Base-by-base conservation (phyloP, 2,329 filamentous ascomycete species). In the Sclerotinia glacialis region DNA sequence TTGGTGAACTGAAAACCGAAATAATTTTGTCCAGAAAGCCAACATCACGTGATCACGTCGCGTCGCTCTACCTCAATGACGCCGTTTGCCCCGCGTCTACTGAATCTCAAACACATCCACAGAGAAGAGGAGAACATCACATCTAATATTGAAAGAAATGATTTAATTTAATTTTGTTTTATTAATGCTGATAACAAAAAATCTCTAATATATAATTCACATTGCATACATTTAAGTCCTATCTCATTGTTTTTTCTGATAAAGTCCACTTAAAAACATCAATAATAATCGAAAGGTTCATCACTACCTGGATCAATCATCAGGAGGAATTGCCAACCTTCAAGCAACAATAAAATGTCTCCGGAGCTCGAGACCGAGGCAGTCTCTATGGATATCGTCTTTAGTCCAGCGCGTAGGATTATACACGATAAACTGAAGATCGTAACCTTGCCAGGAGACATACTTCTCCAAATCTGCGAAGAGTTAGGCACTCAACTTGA, bases 381-480 rank as follows among this genome's bases (percentile, higher is more conserved):
- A 34, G 23, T 5, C 40, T 44, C 49, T 28, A 54, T 21, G 14
- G 42, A 21, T 46, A 59, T 18, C 28, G n/a, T 65, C 46, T 44
- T 54, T 4, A 37, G 55, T 34, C 46, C 64, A 40, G 34, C 47
- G 14, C 54, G 26, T 16, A 40, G 31, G 14, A 44, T 52, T 28
- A 53, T 34, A 50, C 18, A 18, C 21, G 37, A 61, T 42, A 40
- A 47, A 42, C 31, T 23, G 11, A 60, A 28, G 18, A 61, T 23
- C 23, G 40, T 74, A 21, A 74, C 83, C 42, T 66, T 75, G 46
- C 72, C 72, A 21, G 56, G 66, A 65, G 87, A 90, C 70, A 80
- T 90, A 49, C 79, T 88, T 72, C 82, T 85, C 73, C 77, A 89
- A 28, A 78, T 91, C 58, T 87, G 84, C 67, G 80, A 85, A 66